Evolutionary conservation across 176 grass and related monocot species (phyloP), one percentile per base, ranked within the genome.

Genomic region (Lolium perenne): DNA sequence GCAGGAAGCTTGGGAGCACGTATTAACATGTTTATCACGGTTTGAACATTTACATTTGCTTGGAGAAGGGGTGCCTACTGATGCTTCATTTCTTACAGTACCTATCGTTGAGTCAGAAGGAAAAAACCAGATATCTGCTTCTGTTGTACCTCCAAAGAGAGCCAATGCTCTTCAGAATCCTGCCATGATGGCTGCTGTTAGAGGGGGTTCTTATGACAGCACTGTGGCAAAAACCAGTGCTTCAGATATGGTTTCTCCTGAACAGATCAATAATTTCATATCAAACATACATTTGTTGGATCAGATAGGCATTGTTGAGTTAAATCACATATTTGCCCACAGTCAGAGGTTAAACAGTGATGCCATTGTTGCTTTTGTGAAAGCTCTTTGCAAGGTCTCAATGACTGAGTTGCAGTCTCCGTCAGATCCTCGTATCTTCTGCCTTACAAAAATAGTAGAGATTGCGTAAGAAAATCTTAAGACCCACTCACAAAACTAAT

Each of bases 361-460:
- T 64, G 97, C 97, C 47, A 98, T 98, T 87, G 94, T 98, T 78
- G 88, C 97, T 92, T 98, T 98, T 92, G 94, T 98, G 68, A 95
- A 92, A 71, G 93, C 97, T 76, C 94, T 96, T 88, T 98, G 97
- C 87, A 98, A 98, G 85, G 97, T 98, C 74, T 94, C 97, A 53
- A 94, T 98, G 74, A 87, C 92, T 21, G 97, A 98, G 80, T 85
- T 98, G 80, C 93, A 98, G 83, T 95, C 97, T 86, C 92, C 79
- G 25, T 89, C 85, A 71, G 88, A 98, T 91, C 97, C 97, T 82
- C 92, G 92, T 40, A 95, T 98, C 84, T 98, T 98, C 89, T 95
- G 97, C 79, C 97, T 98, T 74, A 98, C 97, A 74, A 98, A 98
- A 94, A 95, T 98, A 84, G 97, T 96, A 65, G 97, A 98, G 78